These are phyloP conservation scores for Orychophragmus violaceus DNA, from an alignment of 345 rosid genomes.

Conservation along the genomic window DNA sequence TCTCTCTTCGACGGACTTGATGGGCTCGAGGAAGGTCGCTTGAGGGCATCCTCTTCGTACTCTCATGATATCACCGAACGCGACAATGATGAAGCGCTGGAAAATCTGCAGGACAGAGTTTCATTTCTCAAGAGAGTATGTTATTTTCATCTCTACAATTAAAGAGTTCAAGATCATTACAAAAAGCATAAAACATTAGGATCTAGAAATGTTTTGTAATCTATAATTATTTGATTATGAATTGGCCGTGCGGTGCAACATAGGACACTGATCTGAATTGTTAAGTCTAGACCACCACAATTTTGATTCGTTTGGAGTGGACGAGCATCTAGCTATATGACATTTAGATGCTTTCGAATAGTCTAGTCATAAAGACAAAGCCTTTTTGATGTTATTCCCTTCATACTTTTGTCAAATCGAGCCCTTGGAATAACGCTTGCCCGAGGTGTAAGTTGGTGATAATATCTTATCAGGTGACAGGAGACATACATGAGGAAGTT, in stretches of 20 bases:
- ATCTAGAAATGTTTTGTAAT: background rate
- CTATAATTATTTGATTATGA: background rate
- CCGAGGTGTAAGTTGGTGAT: background rate
- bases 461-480: slow-evolving; percentile 55
- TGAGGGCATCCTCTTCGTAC: slow-evolving; percentile 51
- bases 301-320: background rate
- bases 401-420: background rate
- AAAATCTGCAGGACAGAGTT: slow-evolving; percentile 64
- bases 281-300: no score
- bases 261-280: background rate
- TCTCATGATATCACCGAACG: slow-evolving; percentile 45
- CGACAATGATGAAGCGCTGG: slow-evolving; percentile 66
- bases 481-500: slow-evolving; percentile 82
- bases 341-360: background rate
- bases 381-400: background rate
- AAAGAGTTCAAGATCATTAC: background rate
- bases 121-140: slow-evolving; percentile 65
- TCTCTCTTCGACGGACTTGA: slow-evolving; percentile 59
- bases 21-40: slow-evolving; percentile 82
- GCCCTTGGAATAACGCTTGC: background rate
- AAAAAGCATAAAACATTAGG: background rate
- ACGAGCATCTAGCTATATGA: background rate
- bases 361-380: background rate
- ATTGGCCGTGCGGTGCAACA: background rate
- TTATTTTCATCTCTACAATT: background rate